Conservation (phyloP, 257 asterid genomes). For the Cruciata laevipes region DNA sequence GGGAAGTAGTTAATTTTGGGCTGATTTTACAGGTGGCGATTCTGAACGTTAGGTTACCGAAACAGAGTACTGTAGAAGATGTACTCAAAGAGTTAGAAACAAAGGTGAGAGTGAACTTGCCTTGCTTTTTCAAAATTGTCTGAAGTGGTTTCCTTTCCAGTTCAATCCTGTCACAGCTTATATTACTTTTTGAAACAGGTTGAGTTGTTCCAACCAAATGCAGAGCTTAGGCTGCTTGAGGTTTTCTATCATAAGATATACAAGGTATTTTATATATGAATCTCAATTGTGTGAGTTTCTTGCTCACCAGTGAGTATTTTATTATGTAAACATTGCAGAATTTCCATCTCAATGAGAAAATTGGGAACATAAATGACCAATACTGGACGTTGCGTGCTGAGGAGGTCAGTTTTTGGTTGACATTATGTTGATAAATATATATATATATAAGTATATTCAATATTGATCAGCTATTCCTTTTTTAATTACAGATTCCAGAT, state of each 20-base stretch:
- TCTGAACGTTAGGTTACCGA: constrained; percentile 82
- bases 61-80: constrained; percentile 92
- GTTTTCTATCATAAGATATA: constrained; percentile 49
- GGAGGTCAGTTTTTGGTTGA: constrained; percentile 47
- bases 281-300: no score
- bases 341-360: constrained; percentile 69
- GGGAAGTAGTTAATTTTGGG: no score
- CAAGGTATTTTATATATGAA: no score
- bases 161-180: not conserved
- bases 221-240: constrained; percentile 45
- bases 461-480: not conserved
- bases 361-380: constrained; percentile 87
- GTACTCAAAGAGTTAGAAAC: constrained; percentile 90
- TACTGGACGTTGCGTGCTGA: constrained; percentile 95
- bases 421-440: not conserved
- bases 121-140: not conserved
- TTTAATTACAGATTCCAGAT: constrained; percentile 61
- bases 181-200: constrained; percentile 29
- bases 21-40: constrained; percentile 53
- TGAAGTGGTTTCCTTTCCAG: not conserved
- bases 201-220: constrained; percentile 42
- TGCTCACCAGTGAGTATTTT: constrained; percentile 4
- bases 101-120: constrained; percentile 40
- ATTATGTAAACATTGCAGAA: constrained; percentile 43
- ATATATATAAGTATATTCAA: not conserved